phyloP scores from a whole-genome alignment of 129 eudicot species.

The Pseudognaphalium luteoalbum region DNA sequence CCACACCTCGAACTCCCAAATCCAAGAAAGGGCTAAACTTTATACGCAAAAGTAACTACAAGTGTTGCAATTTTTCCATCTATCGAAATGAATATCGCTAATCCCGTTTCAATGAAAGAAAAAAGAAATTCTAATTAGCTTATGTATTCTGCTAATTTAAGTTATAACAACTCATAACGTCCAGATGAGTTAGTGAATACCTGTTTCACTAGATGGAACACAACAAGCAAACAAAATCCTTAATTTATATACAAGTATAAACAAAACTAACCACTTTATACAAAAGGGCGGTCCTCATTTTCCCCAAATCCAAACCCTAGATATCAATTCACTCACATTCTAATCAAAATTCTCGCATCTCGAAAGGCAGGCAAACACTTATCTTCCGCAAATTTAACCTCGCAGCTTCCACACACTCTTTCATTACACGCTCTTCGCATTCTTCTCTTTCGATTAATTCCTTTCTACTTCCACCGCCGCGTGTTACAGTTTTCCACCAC shows the following conservation, averaged over 20 bases:
- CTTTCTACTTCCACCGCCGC: constrained; percentile 18
- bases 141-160: too few relatives aligned
- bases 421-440: constrained; percentile 77
- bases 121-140: too few relatives aligned
- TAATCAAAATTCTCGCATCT: constrained; percentile 49
- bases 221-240: too few relatives aligned
- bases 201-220: not conserved
- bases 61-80: not conserved
- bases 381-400: constrained; percentile 46
- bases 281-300: not conserved
- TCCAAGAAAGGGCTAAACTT: not conserved
- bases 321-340: constrained; percentile 42
- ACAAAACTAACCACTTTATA: not conserved
- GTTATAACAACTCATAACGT: too few relatives aligned
- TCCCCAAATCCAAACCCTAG: constrained; percentile 40
- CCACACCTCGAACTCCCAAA: not conserved
- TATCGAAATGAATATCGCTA: not conserved
- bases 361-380: constrained; percentile 61
- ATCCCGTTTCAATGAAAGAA: not conserved
- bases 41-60: not conserved
- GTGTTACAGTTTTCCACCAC: constrained; percentile 58
- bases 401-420: constrained; percentile 48
- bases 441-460: constrained; percentile 45
- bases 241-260: not conserved
- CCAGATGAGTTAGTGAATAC: not conserved